Evolutionary conservation across 108 stramenopile genomes (phyloP), one percentile per base, ranked within the genome.

Genomic region (Pseudonitzschia multiseries): DNA sequence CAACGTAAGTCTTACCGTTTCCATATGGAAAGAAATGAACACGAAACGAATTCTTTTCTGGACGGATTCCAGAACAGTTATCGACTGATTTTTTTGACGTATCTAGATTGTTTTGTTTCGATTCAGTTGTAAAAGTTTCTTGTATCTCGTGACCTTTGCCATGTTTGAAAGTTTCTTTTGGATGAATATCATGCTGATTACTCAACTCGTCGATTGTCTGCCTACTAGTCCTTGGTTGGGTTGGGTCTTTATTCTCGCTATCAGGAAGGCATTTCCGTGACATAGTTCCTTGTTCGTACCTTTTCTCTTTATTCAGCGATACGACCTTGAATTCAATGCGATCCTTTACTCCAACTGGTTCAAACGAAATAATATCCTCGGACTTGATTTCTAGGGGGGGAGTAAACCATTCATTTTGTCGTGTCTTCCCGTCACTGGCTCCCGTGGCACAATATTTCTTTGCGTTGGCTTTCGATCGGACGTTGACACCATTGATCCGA

Each of bases 11-110:
- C n/a, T n/a, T n/a, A 62, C 61, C 77, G 8, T 72, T 70, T 22
- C 77, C 77, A 20, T 57, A 62, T 1, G 77, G 77, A 18, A 54
- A 59, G 33, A 71, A 71, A 40, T 44, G 54, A 61, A 71, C 57
- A 18, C 8, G 12, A 43, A 54, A 43, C 2, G 31, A 51, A 10
- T 20, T 20, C 32, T 40, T 17, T 33, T 21, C 40, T 29, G 43
- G 22, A 9, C 17, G 8, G 6, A 26, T 41, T 5, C 21, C 41
- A 32, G 4, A 40, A 20, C n/a, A 42, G 18, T 24, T 10, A n/a
- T 67, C 65, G 41, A 32, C 44, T 67, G 33, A 32, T 9, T 17
- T 43, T n/a, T 42, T 40, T 67, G 40, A 20, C n/a, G 43, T 20
- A 0, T 8, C n/a, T 43, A 42, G 44, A 46, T 24, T 46, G 36